Evolutionary conservation across 2,329 filamentous ascomycete genomes (phyloP), one percentile per base, ranked within the genome.

Genomic region (Fusarium sublunatum): DNA sequence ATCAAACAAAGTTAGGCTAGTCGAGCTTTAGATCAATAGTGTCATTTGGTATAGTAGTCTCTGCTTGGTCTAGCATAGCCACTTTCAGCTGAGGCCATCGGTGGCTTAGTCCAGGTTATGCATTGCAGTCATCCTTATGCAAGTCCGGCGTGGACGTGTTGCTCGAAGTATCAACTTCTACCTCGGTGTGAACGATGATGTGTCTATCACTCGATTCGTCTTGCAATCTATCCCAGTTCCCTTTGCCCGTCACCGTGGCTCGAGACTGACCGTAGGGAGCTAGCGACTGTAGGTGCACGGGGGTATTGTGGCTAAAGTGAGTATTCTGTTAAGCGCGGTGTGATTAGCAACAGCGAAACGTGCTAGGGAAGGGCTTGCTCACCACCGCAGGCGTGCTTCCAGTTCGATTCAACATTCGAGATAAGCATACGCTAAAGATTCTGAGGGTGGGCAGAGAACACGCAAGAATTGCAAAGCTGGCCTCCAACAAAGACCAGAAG

Each of bases 361-460:
- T 2, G 19, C 19, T 19, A 7, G 0, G 1, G 9, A 3, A 5
- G 6, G 24, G 2, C 1, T 12, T 1, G 12, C 58, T 22, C 34
- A 65, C 61, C 1, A 38, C 36, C 26, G 51, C 42, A 2, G 59
- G 48, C 1, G 41, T 61, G 1, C 52, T 42, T 15, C 32, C 48
- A 3, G 60, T 64, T 2, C 48, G 45, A 11, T 38, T 61, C 48
- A 56, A 48, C 2, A 52, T 53, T 10, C 49, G 43, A 12, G 39
- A 24, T 6, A 61, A 15, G 19, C 55, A 65, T 1, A 24, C 36
- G 2, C 52, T 45, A 2, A 65, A 64, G 7, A 64, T 46, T 2
- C 64, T 65, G 3, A 65, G 41, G 1, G 61, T 50, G 1, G 52
- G 60, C 0, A 64, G 25, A 7, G 61, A 65, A 8, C 61, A 65